Percentiles rank a stretch among this genome's conserved stretches.
phyloP scores from a whole-genome alignment of 169 alveolate genomes.

The Plasmodium gonderi region DNA sequence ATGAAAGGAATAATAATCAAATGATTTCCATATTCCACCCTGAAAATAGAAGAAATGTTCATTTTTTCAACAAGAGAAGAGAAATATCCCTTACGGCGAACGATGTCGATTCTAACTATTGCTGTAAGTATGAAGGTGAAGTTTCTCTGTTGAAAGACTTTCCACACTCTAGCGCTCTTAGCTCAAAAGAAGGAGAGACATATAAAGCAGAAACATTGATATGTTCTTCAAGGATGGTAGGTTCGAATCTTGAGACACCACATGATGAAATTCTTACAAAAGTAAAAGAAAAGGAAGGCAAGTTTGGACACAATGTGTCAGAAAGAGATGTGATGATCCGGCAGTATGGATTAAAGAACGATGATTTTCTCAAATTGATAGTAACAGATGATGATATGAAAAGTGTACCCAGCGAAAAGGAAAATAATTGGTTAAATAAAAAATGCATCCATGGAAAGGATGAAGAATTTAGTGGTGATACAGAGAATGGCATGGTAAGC shows the following conservation, averaged over 20 bases:
- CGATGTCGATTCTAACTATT: constrained; percentile 49
- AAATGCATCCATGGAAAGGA: background rate
- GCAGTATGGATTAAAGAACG: background rate
- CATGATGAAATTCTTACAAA: too few relatives aligned
- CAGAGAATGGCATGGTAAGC: background rate
- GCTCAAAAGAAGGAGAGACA: too few relatives aligned
- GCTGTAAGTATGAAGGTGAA: background rate
- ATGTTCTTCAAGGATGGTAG: too few relatives aligned
- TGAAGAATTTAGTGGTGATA: background rate
- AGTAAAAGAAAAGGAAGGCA: too few relatives aligned
- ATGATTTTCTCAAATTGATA: background rate
- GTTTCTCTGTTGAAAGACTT: background rate
- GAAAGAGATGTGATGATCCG: background rate
- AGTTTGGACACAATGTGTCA: too few relatives aligned
- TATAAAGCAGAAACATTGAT: too few relatives aligned
- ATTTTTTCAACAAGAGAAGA: constrained; percentile 10
- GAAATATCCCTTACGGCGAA: background rate
- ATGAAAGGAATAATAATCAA: background rate
- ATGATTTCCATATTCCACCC: background rate
- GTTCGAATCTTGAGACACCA: too few relatives aligned
- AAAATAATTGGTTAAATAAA: background rate
- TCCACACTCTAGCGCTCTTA: too few relatives aligned
- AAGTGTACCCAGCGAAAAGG: background rate
- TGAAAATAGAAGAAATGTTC: constrained; percentile 19
- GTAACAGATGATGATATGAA: background rate